Evolutionary conservation across 2,329 filamentous ascomycete genomes (phyloP).

Genomic region (Pezizomycotina sp.): DNA sequence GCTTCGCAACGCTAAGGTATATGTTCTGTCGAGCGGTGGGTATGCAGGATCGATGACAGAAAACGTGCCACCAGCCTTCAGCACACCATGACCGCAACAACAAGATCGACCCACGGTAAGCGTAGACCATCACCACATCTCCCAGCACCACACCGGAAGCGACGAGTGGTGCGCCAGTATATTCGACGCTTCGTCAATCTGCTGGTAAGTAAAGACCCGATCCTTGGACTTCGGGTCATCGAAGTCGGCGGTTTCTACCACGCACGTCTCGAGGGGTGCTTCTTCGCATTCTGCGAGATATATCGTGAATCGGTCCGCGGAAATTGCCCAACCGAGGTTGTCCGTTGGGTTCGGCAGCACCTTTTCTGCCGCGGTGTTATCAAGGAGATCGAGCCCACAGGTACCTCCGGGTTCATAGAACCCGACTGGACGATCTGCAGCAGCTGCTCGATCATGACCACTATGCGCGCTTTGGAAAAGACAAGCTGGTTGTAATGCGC

Average conservation of each 20-base stretch:
- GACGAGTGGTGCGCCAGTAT: conserved; percentile 61
- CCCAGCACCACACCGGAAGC: conserved; percentile 56
- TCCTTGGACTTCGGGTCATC: conserved; percentile 33
- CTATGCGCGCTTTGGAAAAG: conserved; percentile 33
- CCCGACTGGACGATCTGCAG: conserved; percentile 31
- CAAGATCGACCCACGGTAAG: conserved; percentile 66
- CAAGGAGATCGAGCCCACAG: conserved; percentile 33
- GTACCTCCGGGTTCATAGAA: conserved; percentile 29
- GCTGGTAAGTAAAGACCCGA: conserved; percentile 61
- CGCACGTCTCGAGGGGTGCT: conserved; percentile 49
- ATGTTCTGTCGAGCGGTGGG: conserved; percentile 64
- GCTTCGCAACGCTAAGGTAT: conserved; percentile 64
- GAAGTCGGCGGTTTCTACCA: conserved; percentile 45
- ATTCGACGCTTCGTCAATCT: conserved; percentile 76
- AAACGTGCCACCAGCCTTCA: conserved; percentile 44
- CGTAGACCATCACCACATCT: conserved; percentile 88
- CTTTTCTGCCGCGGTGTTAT: conserved; percentile 24
- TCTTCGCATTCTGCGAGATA: conserved; percentile 50
- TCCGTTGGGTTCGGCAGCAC: conserved; percentile 46
- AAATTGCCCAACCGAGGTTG: conserved; percentile 52
- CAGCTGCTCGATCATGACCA: conserved; percentile 32
- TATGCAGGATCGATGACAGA: conserved; percentile 65
- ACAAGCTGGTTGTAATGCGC: conserved; percentile 34
- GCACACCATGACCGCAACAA: conserved; percentile 60
- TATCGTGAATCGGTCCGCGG: conserved; percentile 51